Base-by-base conservation (phyloP, 1,284 basidiomycete species). In the Termitomyces sp. region DNA sequence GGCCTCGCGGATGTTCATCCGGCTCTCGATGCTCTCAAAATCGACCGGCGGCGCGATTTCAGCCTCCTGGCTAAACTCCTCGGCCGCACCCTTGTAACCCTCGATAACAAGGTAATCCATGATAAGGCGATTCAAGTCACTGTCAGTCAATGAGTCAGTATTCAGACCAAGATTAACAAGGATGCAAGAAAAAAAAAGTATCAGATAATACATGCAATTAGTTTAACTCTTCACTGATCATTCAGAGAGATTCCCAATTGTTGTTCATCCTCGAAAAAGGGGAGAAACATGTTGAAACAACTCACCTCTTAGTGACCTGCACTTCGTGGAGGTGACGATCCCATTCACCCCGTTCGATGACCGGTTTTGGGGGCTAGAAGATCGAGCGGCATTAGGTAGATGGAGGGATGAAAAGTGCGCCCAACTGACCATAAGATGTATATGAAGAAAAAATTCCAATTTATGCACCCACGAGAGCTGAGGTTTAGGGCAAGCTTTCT, bases 51-150 rank as follows among this genome's bases (percentile, higher is more conserved):
- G 80, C 5, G 78, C 71, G 41, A 97, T 74, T 34, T 84, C 84
- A 2, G 94, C 88, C 68, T 99, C 96, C 49, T 83, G 80, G 56
- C 91, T 88, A 66, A 99, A 97, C 67, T 93, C 88, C 64, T 96
- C 89, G 1, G 97, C 96, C 0, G 97, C 94, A 19, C 91, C 86
- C 66, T 95, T 94, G 78, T 96, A 97, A 1, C 96, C 96, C 67
- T 98, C 95, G 52, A 97, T 93, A 57, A 98, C 90, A 54, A 99
- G 86, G 69, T 97, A 99, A 69, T 99, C 93, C 86, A 97, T 95
- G 44, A 99, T 84, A n/a, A 99, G 81, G 4, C 88, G 82, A 69
- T 99, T 97, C 56, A 99, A 74, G 68, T 99, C 95, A 71, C 96
- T 79, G 63, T 19, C 48, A 59, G 46, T 57, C 31, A 7, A 30